A percentile compares a stretch with the other conserved stretches of the same genome.
These are phyloP conservation scores for Collybia mongolica DNA, from an alignment of 768 basidiomycete species.

Conservation along the genomic window DNA sequence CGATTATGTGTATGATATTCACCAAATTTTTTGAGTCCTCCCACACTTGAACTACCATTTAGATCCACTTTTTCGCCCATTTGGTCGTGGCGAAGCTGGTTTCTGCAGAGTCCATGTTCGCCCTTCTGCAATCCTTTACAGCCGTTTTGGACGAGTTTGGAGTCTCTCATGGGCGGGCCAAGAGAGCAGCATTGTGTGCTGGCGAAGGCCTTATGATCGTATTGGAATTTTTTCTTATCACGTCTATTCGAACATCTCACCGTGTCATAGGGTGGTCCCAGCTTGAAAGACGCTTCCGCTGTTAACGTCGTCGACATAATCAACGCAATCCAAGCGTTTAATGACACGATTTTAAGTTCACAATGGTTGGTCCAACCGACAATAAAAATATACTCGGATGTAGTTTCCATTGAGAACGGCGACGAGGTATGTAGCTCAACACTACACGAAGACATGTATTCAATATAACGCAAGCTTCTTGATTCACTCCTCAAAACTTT, in stretches of 20 bases:
- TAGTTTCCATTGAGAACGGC: slow-evolving; percentile 43
- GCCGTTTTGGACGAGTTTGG: slow-evolving; percentile 89
- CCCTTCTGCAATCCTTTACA: slow-evolving; percentile 80
- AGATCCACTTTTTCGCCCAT: slow-evolving; percentile 96
- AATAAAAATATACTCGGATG: slow-evolving; percentile 47
- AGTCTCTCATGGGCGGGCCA: slow-evolving; percentile 81
- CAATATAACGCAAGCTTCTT: slow-evolving; percentile 52
- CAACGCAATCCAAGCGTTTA: slow-evolving; percentile 67
- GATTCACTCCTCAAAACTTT: slow-evolving; percentile 68
- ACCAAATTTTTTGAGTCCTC: not conserved
- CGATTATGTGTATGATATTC: slow-evolving; percentile 74
- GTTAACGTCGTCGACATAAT: slow-evolving; percentile 69
- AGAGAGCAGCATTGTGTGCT: slow-evolving; percentile 77
- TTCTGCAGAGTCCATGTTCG: slow-evolving; percentile 73
- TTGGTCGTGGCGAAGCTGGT: slow-evolving; percentile 75
- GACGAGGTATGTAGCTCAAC: slow-evolving; percentile 51
- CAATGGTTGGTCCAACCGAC: slow-evolving; percentile 70
- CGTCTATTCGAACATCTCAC: slow-evolving; percentile 1
- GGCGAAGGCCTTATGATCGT: slow-evolving; percentile 81
- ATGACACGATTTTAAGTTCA: slow-evolving; percentile 53
- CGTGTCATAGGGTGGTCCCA: slow-evolving; percentile 57
- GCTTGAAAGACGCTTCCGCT: slow-evolving; percentile 59
- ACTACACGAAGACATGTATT: too few species aligned
- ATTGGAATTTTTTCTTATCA: slow-evolving; percentile 13
- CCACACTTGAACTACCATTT: not conserved